phyloP scores from a whole-genome alignment of 179 eudicot species.

The Sideroxylon spinosum region DNA sequence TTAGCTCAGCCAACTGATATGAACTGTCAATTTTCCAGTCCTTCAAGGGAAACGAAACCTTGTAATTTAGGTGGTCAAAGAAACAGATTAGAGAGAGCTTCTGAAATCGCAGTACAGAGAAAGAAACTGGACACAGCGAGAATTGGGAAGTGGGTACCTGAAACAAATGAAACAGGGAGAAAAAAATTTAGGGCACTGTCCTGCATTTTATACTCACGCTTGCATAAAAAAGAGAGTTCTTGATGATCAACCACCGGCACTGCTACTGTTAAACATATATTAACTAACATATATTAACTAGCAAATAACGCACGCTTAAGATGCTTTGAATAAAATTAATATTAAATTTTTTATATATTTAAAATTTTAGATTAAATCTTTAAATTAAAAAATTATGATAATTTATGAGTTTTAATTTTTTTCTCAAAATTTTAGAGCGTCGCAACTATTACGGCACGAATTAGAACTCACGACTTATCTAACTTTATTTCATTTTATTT shows the following conservation, averaged over 20 bases:
- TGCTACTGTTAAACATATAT: conserved; percentile 35
- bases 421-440: too few species aligned
- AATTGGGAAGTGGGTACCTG: not conserved
- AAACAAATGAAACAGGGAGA: not conserved
- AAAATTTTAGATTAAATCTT: too few species aligned
- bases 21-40: conserved; percentile 9
- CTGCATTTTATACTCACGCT: conserved; percentile 46
- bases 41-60: conserved; percentile 1
- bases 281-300: too few species aligned
- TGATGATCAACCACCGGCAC: conserved; percentile 87
- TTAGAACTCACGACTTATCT: too few species aligned
- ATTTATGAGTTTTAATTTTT: too few species aligned
- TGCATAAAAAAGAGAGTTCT: conserved; percentile 67
- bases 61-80: conserved; percentile 16
- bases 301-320: too few species aligned
- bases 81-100: conserved; percentile 22
- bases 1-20: conserved; percentile 5
- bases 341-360: too few species aligned
- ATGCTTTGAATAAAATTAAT: too few species aligned
- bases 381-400: too few species aligned
- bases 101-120: conserved; percentile 11
- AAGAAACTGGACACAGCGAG: conserved; percentile 8
- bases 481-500: too few species aligned
- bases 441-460: too few species aligned
- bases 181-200: conserved; percentile 18